Percentiles rank a stretch among this genome's conserved stretches.
phyloP scores from a whole-genome alignment of 768 basidiomycete genomes.

The Calocybe indica region DNA sequence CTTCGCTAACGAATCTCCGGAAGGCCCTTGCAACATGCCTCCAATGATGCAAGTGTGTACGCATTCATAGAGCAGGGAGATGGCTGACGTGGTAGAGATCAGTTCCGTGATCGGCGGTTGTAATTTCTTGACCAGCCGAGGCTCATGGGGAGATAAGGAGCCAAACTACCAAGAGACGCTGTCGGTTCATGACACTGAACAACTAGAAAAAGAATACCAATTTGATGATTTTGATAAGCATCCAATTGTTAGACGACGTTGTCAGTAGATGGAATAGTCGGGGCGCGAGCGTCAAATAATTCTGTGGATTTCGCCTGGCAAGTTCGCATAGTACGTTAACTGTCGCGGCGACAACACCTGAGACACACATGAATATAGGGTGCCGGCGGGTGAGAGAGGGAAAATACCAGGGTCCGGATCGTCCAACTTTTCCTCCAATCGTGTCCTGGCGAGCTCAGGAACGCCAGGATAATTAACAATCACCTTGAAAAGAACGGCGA shows the following conservation, averaged over 20 bases:
- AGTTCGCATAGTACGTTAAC: slow-evolving; percentile 95
- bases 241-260: slow-evolving; percentile 97
- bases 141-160: slow-evolving; percentile 84
- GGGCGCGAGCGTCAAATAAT: slow-evolving; percentile 85
- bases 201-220: slow-evolving; percentile 44
- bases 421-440: slow-evolving; percentile 76
- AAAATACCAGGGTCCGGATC: slow-evolving; percentile 65
- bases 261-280: slow-evolving; percentile 91
- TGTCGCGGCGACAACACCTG: slow-evolving; percentile 90
- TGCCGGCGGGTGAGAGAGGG: not conserved
- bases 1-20: slow-evolving; percentile 74
- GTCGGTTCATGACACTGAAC: not conserved
- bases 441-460: slow-evolving; percentile 52
- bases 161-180: slow-evolving; percentile 64
- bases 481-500: slow-evolving; percentile 77
- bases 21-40: slow-evolving; percentile 81
- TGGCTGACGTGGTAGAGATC: slow-evolving; percentile 92
- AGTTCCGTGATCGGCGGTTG: slow-evolving; percentile 92
- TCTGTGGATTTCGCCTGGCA: slow-evolving; percentile 69
- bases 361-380: not conserved
- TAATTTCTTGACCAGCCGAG: slow-evolving; percentile 89
- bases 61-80: slow-evolving; percentile 95
- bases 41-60: slow-evolving; percentile 98
- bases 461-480: slow-evolving; percentile 81
- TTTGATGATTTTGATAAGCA: slow-evolving; percentile 98